These are phyloP conservation scores for Ophiocordyceps camponoti-floridani DNA, from an alignment of 2,329 filamentous ascomycete species.

Conservation along the genomic window DNA sequence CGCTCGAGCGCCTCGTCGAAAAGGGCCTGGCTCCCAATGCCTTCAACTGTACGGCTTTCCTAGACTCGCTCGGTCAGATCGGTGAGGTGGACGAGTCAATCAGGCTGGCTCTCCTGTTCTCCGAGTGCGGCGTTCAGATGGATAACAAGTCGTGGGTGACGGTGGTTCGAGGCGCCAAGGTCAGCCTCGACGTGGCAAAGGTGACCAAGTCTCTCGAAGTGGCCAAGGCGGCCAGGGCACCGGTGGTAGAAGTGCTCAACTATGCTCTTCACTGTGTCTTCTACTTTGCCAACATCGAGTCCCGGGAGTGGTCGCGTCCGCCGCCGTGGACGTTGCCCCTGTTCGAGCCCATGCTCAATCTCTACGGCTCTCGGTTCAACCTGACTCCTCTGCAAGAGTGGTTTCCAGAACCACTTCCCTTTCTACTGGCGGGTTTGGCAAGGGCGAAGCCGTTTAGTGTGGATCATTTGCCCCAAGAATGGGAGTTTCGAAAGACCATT, in stretches of 20 bases:
- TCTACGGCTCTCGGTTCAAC: slow-evolving; percentile 30
- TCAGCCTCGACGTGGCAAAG: slow-evolving; percentile 29
- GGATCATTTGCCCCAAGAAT: slow-evolving; percentile 4
- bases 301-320: slow-evolving; percentile 9
- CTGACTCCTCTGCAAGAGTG: slow-evolving; percentile 24
- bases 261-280: slow-evolving; percentile 30
- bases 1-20: slow-evolving; percentile 27
- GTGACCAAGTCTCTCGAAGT: slow-evolving; percentile 23
- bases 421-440: slow-evolving; percentile 6
- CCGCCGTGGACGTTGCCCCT: slow-evolving; percentile 16
- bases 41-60: slow-evolving; percentile 45
- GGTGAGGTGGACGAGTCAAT: slow-evolving; percentile 17
- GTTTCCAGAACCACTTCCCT: slow-evolving; percentile 16
- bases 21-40: slow-evolving; percentile 46
- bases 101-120: slow-evolving; percentile 14
- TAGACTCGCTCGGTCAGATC: slow-evolving; percentile 50
- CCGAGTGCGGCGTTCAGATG: slow-evolving; percentile 32
- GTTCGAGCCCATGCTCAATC: slow-evolving; percentile 28
- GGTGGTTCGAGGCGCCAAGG: slow-evolving; percentile 54
- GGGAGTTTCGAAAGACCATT: slow-evolving; percentile 14
- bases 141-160: slow-evolving; percentile 51
- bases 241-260: slow-evolving; percentile 16
- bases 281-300: slow-evolving; percentile 22
- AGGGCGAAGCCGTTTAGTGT: background rate
- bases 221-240: slow-evolving; percentile 29